Conservation (phyloP, 495 filamentous ascomycete genomes). For the Ascodesmis nigricans region DNA sequence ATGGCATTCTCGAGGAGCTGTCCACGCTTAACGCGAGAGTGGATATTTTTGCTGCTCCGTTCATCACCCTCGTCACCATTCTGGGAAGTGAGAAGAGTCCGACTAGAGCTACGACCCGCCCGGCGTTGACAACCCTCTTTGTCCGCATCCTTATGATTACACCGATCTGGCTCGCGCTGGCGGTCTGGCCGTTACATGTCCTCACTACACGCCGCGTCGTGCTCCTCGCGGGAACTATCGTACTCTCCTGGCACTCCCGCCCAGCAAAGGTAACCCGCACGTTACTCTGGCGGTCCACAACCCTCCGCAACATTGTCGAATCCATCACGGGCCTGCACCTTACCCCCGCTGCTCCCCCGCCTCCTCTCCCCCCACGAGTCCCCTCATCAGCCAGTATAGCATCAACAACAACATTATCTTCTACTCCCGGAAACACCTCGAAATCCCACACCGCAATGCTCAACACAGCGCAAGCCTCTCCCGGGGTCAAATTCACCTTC, state of each 20-base stretch:
- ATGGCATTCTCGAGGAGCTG: conserved; percentile 88
- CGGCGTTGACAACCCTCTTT: conserved; percentile 76
- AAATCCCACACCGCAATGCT: conserved; percentile 1
- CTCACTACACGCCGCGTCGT: conserved; percentile 72
- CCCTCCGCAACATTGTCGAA: conserved; percentile 40
- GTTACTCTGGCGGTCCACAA: conserved; percentile 72
- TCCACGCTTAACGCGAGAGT: conserved; percentile 71
- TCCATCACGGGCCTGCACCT: conserved; percentile 65
- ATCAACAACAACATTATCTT: no score
- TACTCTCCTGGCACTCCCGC: conserved; percentile 76
- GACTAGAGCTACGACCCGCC: conserved; percentile 74
- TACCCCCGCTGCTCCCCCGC: conserved; percentile 22
- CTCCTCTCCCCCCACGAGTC: conserved; percentile 16
- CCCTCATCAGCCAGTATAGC: not conserved
- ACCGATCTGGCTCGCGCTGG: conserved; percentile 65
- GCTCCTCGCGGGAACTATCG: conserved; percentile 53
- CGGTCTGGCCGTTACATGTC: conserved; percentile 59
- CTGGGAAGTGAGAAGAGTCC: conserved; percentile 77
- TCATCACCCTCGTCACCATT: conserved; percentile 74
- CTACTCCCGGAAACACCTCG: not conserved
- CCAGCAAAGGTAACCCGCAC: conserved; percentile 66
- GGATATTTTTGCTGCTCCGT: conserved; percentile 74
- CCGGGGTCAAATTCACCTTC: conserved; percentile 85
- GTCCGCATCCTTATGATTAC: conserved; percentile 71
- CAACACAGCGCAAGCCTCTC: conserved; percentile 23